Evolutionary conservation across 345 rosid species (phyloP).

Genomic region (Corchorus olitorius): DNA sequence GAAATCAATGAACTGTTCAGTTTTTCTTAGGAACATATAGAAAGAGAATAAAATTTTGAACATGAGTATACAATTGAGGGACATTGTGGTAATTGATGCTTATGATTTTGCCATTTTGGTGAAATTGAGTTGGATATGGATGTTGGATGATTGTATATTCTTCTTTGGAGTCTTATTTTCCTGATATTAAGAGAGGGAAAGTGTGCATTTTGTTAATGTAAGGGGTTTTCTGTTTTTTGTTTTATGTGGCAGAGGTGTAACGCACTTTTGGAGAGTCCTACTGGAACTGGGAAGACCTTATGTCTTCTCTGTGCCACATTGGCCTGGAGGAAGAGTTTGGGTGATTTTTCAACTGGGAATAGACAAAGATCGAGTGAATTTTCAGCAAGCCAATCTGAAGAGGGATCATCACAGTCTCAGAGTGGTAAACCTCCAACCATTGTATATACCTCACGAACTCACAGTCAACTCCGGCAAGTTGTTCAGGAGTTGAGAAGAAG

Average conservation of each 20-base stretch:
- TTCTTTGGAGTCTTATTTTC: neutral
- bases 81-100: neutral
- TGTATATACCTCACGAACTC: conserved; percentile 87
- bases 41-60: neutral
- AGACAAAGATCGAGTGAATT: conserved; percentile 34
- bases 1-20: neutral
- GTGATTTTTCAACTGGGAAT: conserved; percentile 63
- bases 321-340: conserved; percentile 98
- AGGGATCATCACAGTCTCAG: conserved; percentile 32
- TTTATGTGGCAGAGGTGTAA: conserved; percentile 63
- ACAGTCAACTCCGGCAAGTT: conserved; percentile 96
- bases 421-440: conserved; percentile 61
- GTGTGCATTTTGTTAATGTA: neutral
- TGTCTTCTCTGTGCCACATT: conserved; percentile 96
- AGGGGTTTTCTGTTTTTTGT: neutral
- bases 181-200: neutral
- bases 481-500: conserved; percentile 83
- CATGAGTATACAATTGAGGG: conserved; percentile 8
- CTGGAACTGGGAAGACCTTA: conserved; percentile 95
- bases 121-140: neutral
- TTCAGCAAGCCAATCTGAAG: conserved; percentile 33
- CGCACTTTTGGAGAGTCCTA: conserved; percentile 96
- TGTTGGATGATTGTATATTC: neutral
- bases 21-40: neutral
- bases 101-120: neutral